Percentiles rank a stretch among this genome's conserved stretches.
Conservation (phyloP, 2,329 filamentous ascomycete species). For the Pestalotiopsis sp. region DNA sequence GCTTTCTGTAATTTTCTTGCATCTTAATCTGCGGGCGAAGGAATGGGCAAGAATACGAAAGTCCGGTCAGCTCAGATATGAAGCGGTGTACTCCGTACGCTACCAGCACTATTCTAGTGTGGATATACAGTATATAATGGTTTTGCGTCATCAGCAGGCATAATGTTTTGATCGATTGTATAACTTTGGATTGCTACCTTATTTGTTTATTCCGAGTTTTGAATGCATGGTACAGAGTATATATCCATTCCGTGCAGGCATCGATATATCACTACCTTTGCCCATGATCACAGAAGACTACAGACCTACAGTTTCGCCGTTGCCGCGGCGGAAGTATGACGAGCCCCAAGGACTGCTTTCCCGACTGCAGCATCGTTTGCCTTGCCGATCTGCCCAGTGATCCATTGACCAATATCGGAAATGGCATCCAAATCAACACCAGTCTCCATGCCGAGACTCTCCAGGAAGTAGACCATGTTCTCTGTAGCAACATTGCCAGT, state of each 20-base stretch:
- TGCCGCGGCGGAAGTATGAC: constrained; percentile 10
- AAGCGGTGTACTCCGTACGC: background rate
- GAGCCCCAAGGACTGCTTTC: constrained; percentile 31
- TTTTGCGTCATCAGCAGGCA: background rate
- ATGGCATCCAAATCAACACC: constrained; percentile 58
- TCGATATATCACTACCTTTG: background rate
- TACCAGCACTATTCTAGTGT: background rate
- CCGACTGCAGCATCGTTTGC: constrained; percentile 39
- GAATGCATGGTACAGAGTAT: background rate
- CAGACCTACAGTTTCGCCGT: background rate
- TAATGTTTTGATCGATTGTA: no score
- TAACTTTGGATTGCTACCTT: background rate
- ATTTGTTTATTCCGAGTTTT: background rate
- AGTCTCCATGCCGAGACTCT: constrained; percentile 58
- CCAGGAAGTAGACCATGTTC: constrained; percentile 45
- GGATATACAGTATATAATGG: background rate
- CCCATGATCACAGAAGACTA: background rate
- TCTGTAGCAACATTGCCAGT: constrained; percentile 61
- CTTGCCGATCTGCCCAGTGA: constrained; percentile 48
- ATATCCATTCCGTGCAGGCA: background rate
- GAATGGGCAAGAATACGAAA: background rate
- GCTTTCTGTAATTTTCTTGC: no score
- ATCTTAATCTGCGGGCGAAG: background rate
- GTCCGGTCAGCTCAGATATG: background rate
- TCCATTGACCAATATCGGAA: constrained; percentile 58